Conservation (phyloP, 306 rosid genomes). For the Lathyrus oleraceus region DNA sequence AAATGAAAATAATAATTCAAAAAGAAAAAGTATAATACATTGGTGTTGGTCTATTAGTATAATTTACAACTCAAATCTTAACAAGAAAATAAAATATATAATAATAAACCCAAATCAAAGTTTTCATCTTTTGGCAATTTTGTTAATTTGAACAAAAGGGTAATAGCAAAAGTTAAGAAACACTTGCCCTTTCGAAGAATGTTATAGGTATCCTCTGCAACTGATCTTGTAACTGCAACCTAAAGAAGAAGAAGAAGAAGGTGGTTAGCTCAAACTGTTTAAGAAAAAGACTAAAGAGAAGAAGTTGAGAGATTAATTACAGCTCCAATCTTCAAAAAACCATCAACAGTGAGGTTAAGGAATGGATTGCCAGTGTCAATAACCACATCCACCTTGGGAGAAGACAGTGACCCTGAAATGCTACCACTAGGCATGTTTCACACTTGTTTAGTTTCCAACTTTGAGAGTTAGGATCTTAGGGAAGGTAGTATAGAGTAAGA, state of each 20-base stretch:
- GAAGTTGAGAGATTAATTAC: conserved; percentile 33
- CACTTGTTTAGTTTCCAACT: background rate
- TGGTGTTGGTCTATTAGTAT: background rate
- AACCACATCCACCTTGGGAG: conserved; percentile 62
- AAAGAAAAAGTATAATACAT: background rate
- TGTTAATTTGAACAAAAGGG: background rate
- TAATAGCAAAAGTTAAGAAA: background rate
- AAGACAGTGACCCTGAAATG: conserved; percentile 45
- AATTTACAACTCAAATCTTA: background rate
- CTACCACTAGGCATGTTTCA: conserved; percentile 53
- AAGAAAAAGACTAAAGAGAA: background rate
- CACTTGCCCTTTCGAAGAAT: conserved; percentile 52
- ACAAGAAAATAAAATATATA: background rate
- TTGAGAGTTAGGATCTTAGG: background rate
- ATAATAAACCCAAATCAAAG: background rate
- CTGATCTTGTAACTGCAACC: conserved; percentile 78
- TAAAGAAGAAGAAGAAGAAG: conserved; percentile 30
- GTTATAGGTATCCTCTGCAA: conserved; percentile 75
- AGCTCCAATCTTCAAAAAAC: conserved; percentile 87
- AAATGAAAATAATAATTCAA: conserved; percentile 2
- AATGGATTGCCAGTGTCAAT: conserved; percentile 77
- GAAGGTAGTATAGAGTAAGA: background rate
- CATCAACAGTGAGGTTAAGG: conserved; percentile 78
- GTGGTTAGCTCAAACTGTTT: background rate
- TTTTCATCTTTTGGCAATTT: conserved; percentile 9